Base-by-base conservation (phyloP, 2,329 filamentous ascomycete genomes). In the Pseudocercospora fuligena region DNA sequence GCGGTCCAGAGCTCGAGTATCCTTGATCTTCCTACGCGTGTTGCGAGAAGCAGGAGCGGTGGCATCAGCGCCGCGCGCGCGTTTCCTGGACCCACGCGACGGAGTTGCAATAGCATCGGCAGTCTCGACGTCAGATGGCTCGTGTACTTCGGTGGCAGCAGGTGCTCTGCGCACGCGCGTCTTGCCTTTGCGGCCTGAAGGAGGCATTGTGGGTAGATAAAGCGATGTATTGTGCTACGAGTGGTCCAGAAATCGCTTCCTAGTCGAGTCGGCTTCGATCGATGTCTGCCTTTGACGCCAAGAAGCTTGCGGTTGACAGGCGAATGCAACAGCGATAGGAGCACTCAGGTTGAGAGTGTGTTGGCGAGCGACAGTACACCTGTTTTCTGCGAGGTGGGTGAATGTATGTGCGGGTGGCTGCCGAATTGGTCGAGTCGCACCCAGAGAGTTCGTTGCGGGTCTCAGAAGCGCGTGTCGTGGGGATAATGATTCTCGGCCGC, bases 61-160 rank as follows among this genome's bases (percentile, higher is more conserved):
- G n/a, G 72, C 69, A 27, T 68, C 67, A 57, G 64, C 71, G 51
- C 75, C 80, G 73, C 78, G 82, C 72, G 76, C 72, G 47, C 77
- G 73, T 74, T 82, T 80, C 75, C 82, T 80, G 63, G 81, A 81
- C 68, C 82, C 82, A 63, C 82, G 78, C 59, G 82, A 80, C 58
- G 82, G 82, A 25, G 82, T 84, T 69, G 80, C 77, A 72, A 83
- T 81, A 29, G 81, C 78, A 69, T 84, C 82, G 65, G 81, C 81
- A 21, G 81, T 82, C 46, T 79, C 78, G 31, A 71, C 73, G 70
- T 84, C 82, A 29, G 78, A 79, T 21, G 73, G 72, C 62, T 78
- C 71, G 40, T 70, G 69, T 11, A 67, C 63, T 58, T 73, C 73
- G 23, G 71, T 69, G 43, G 69, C 66, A 21, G 74, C 72, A 59